Conservation (phyloP, 192 early-diverging fungal species). For the Lunasporangiospora selenospora region DNA sequence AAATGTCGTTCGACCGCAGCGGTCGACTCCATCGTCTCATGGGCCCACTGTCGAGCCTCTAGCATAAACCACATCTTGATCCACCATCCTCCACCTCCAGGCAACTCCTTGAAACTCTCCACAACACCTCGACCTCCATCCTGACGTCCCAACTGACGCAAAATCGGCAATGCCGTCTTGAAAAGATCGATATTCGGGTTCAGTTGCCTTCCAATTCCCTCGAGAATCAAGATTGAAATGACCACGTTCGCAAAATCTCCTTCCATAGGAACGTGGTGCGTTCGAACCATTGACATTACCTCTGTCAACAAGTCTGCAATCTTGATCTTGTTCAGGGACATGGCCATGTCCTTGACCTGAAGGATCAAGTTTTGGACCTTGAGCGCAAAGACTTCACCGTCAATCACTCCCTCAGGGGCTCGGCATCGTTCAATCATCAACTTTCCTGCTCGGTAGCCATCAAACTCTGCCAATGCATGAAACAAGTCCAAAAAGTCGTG, state of each 20-base stretch:
- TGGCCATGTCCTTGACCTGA: constrained; percentile 69
- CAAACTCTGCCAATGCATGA: constrained; percentile 83
- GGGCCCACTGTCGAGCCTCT: constrained; percentile 62
- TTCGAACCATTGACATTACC: constrained; percentile 88
- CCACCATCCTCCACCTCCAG: constrained; percentile 52
- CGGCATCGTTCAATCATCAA: constrained; percentile 91
- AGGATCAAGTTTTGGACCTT: constrained; percentile 84
- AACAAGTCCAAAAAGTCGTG: constrained; percentile 94
- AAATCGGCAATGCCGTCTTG: constrained; percentile 77
- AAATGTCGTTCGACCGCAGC: constrained; percentile 31
- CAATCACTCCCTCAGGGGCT: constrained; percentile 71
- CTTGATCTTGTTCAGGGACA: constrained; percentile 81
- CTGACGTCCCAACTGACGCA: constrained; percentile 64
- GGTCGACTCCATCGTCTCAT: constrained; percentile 38
- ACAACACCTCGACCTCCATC: constrained; percentile 54
- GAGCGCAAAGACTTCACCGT: constrained; percentile 79
- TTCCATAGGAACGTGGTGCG: constrained; percentile 92
- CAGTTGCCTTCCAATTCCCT: constrained; percentile 91
- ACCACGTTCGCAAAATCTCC: constrained; percentile 96
- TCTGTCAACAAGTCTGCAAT: constrained; percentile 82
- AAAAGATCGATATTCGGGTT: constrained; percentile 93
- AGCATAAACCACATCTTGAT: constrained; percentile 69
- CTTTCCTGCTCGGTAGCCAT: constrained; percentile 80
- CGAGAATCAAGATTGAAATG: constrained; percentile 89
- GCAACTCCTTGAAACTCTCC: constrained; percentile 55